A percentile compares a stretch with the other conserved stretches of the same genome.
Conservation (phyloP, 2,329 filamentous ascomycete genomes). For the Lojkania enalia region DNA sequence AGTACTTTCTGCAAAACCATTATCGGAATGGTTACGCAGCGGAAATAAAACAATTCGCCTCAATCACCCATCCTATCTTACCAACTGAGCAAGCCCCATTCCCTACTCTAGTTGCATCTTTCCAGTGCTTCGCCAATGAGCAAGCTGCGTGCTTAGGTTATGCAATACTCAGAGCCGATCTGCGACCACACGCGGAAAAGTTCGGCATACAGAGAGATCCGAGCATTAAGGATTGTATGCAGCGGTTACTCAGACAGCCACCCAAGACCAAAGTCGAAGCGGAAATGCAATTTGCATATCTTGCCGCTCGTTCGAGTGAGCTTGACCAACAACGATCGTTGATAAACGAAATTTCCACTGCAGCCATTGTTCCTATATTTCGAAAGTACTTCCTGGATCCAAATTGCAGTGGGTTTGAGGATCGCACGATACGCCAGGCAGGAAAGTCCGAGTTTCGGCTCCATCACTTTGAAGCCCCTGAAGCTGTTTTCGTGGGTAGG, state of each 20-base stretch:
- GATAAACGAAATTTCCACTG: conserved; percentile 29
- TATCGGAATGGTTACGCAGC: conserved; percentile 72
- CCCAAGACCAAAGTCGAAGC: conserved; percentile 70
- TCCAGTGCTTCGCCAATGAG: conserved; percentile 80
- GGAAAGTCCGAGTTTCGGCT: conserved; percentile 47
- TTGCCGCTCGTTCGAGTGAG: conserved; percentile 76
- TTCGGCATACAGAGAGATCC: conserved; percentile 87
- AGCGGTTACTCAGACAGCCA: conserved; percentile 70
- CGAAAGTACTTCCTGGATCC: conserved; percentile 40
- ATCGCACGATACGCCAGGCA: conserved; percentile 32
- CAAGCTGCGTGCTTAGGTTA: conserved; percentile 79
- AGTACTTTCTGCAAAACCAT: conserved; percentile 81
- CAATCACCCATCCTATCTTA: conserved; percentile 55
- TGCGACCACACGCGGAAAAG: conserved; percentile 80
- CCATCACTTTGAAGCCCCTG: conserved; percentile 64
- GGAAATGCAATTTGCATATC: conserved; percentile 76
- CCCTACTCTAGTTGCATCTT: conserved; percentile 69
- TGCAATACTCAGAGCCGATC: conserved; percentile 71
- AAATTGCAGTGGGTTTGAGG: conserved; percentile 36
- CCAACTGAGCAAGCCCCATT: conserved; percentile 69
- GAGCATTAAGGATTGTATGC: conserved; percentile 74
- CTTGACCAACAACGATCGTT: conserved; percentile 54
- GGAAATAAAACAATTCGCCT: conserved; percentile 59
- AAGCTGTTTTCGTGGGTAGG: conserved; percentile 77
- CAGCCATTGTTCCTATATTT: conserved; percentile 45